Evolutionary conservation across 2,329 filamentous ascomycete species (phyloP).

Genomic region (Phialemonium atrogriseum): DNA sequence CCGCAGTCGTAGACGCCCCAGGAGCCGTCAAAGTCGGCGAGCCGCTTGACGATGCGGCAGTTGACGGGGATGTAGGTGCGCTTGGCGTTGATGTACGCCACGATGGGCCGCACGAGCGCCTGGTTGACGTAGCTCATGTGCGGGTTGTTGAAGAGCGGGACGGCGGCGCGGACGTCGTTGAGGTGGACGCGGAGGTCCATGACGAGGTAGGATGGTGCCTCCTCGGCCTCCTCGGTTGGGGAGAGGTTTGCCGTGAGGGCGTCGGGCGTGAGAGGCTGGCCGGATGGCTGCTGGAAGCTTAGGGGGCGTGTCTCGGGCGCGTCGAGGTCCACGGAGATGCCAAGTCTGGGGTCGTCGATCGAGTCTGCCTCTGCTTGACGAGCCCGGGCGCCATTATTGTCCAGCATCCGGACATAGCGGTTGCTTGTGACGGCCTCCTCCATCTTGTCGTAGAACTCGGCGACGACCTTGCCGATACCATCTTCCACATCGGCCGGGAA

Average conservation of each 20-base stretch:
- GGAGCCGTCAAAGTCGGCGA: conserved; percentile 84
- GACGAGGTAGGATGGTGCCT: conserved; percentile 72
- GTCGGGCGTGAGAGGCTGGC: background rate
- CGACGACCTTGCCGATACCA: conserved; percentile 86
- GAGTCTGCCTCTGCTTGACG: conserved; percentile 5
- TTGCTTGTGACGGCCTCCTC: conserved; percentile 85
- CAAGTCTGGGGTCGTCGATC: conserved; percentile 10
- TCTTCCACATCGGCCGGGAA: conserved; percentile 83
- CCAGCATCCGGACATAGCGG: conserved; percentile 52
- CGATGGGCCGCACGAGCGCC: conserved; percentile 87
- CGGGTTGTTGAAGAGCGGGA: conserved; percentile 76
- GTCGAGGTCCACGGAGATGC: background rate
- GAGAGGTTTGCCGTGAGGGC: conserved; percentile 3
- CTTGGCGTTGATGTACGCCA: conserved; percentile 95
- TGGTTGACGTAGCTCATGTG: conserved; percentile 95
- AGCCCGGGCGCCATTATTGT: conserved; percentile 29
- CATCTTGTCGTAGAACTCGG: conserved; percentile 93
- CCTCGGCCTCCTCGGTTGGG: conserved; percentile 22
- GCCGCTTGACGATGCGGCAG: conserved; percentile 86
- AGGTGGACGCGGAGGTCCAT: conserved; percentile 94
- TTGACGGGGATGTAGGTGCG: conserved; percentile 92
- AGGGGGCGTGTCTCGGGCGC: background rate
- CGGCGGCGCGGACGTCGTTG: conserved; percentile 87
- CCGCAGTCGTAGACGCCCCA: conserved; percentile 95
- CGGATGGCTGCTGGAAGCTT: background rate